Evolutionary conservation across 768 basidiomycete species (phyloP), one percentile per base, ranked within the genome.

Genomic region (Kwoniella sp.): DNA sequence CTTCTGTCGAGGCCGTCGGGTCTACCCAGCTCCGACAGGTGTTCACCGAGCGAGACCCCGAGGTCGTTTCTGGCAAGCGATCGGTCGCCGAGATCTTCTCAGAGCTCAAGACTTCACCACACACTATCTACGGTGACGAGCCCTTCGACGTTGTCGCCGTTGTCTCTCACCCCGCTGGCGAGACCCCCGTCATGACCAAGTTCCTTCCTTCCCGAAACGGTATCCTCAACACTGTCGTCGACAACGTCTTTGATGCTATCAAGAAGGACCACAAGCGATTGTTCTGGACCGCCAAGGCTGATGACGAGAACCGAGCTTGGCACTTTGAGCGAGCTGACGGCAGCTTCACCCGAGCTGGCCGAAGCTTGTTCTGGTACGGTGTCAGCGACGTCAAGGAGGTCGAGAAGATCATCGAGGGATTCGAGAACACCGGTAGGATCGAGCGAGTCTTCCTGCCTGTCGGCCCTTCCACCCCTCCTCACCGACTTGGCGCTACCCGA

Each of bases 321-420:
- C 93, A 99, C 77, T 99, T 96, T 66, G 93, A 99, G 78, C 84
- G 91, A 49, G 90, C 95, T 0, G 92, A 98, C 62, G 95, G 95
- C 0, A 89, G 88, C 75, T 99, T 99, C 78, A 93, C 91, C 15
- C 81, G 95, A 32, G 88, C 88, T 15, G 92, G 93, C 17, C 84
- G 84, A 76, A 91, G 85, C 67, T 76, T 99, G 69, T 98, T 95
- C 81, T 99, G 95, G 93, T 98, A 93, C 70, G 95, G 95, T 37
- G 80, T 98, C 23, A 84, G 86, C 57, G 88, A 92, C 65, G 83
- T 93, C 23, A 81, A 82, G 47, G 92, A 98, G 75, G 89, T 99
- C 25, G 91, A 99, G 80, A 80, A 76, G 64, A 80, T 85, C 54
- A 85, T 99, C 63, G 83, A 82, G 69, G 70, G 69, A 9, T 77